Evolutionary conservation across 345 rosid genomes (phyloP), one percentile per base, ranked within the genome.

Genomic region (Moricandia moricandioides): DNA sequence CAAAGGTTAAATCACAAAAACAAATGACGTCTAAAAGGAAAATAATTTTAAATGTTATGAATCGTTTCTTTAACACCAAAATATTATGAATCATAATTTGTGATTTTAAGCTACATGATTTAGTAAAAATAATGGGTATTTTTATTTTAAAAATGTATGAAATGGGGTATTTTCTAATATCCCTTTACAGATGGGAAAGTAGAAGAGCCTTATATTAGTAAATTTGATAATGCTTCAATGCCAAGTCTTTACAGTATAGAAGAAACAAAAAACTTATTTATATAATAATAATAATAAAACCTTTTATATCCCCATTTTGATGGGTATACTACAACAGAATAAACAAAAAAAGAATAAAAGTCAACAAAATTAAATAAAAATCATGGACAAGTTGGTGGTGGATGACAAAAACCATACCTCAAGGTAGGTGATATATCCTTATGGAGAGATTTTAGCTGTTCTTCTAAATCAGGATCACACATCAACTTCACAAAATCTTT

Each of bases 391-490:
- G 78, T 78, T 78, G 81, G 74, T 73, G 78, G 72, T 21, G 59
- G 70, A 39, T 73, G 78, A 78, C 78, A 78, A 73, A 73, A 72
- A 78, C 81, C 78, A 73, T 78, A 78, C 81, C 81, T 73, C 74
- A 78, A 78, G 78, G 74, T 78, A 67, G 81, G 74, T 78, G 78
- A 30, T 67, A 78, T 70, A 71, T 71, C 77, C 81, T 39, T 62
- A 78, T 78, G 74, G 60, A 73, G 58, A 67, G 76, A 58, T 71
- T 72, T 29, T 72, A 78, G 81, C 69, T 71, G 13, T 71, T 78
- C 73, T 61, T 78, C 26, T 62, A 47, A 62, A 21, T 54, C 1
- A 67, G 81, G 81, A 78, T 78, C 81, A 78, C 52, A 47, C 81
- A 30, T 78, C 54, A 66, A 30, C 69, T 65, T 39, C 39, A 66